Evolutionary conservation across 345 rosid genomes (phyloP).

Genomic region (Hibiscus tridactylites): DNA sequence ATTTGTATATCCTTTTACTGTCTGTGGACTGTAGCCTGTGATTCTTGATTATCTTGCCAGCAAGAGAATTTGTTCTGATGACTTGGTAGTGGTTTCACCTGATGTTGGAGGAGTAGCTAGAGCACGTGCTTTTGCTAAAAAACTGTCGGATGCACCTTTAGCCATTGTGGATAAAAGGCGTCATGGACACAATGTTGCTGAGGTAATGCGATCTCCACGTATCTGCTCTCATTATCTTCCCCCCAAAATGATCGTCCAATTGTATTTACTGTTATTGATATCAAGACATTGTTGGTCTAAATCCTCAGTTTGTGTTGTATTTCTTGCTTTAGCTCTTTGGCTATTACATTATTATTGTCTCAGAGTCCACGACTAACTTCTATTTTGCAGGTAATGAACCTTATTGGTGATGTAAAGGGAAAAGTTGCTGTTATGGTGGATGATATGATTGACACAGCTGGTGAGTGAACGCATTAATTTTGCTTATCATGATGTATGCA

Average conservation of each 20-base stretch:
- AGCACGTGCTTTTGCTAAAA: constrained; percentile 94
- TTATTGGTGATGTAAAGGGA: constrained; percentile 94
- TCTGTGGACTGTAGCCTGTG: constrained; percentile 51
- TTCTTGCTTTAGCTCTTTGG: background rate
- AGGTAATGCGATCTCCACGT: constrained; percentile 39
- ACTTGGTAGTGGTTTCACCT: constrained; percentile 94
- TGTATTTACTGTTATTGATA: background rate
- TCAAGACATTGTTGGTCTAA: background rate
- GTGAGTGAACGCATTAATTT: constrained; percentile 34
- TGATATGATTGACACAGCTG: constrained; percentile 99
- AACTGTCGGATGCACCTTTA: constrained; percentile 86
- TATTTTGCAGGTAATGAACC: constrained; percentile 76
- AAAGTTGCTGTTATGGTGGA: constrained; percentile 99
- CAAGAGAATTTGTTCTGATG: constrained; percentile 69
- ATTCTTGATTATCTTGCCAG: constrained; percentile 98
- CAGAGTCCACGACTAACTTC: background rate
- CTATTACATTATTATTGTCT: background rate
- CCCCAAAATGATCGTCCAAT: background rate
- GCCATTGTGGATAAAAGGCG: constrained; percentile 99
- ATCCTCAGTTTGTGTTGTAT: background rate
- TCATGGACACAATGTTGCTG: constrained; percentile 95
- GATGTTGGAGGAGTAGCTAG: constrained; percentile 99
- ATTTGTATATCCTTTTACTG: background rate
- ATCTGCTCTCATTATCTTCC: background rate
- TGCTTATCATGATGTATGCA: background rate